Percentiles rank a stretch among this genome's conserved stretches.
phyloP scores from a whole-genome alignment of 352 stramenopile species.

The Pythium phragmiticola region DNA sequence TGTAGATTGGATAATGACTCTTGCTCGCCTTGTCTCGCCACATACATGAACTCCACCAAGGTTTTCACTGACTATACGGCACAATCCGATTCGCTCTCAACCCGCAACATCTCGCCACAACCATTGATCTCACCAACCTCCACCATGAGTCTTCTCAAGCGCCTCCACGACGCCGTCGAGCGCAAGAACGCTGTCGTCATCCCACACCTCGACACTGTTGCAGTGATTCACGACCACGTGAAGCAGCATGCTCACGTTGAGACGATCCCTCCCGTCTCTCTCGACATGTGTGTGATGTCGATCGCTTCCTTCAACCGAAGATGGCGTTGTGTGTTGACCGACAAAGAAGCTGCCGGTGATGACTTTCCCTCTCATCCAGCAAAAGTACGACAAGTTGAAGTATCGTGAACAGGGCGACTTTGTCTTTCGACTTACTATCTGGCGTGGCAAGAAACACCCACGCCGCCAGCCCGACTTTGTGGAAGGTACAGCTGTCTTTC shows the following conservation, averaged over 20 bases:
- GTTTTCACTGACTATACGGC: too few relatives aligned
- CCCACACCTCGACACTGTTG: neutral
- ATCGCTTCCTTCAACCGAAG: neutral
- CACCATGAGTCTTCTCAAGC: neutral
- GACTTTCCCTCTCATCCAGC: neutral
- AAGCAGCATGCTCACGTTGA: neutral
- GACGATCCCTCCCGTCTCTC: neutral
- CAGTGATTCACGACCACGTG: neutral
- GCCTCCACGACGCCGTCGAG: neutral
- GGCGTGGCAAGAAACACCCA: neutral
- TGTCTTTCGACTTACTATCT: conserved; percentile 1
- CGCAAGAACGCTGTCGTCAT: neutral
- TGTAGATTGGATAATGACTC: too few relatives aligned
- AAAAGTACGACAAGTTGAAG: neutral
- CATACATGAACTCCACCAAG: too few relatives aligned
- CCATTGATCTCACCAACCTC: too few relatives aligned
- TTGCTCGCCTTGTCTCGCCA: too few relatives aligned
- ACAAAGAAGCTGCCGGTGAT: neutral
- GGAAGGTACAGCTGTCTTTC: neutral
- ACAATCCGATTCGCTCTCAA: too few relatives aligned
- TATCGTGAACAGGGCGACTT: neutral
- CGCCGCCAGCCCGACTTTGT: neutral
- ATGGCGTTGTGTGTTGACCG: neutral
- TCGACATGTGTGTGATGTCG: conserved; percentile 4
- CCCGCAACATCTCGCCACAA: too few relatives aligned